A percentile compares a stretch with the other conserved stretches of the same genome.
phyloP scores from a whole-genome alignment of 2,329 filamentous ascomycete species.

The Xylariales sp. region DNA sequence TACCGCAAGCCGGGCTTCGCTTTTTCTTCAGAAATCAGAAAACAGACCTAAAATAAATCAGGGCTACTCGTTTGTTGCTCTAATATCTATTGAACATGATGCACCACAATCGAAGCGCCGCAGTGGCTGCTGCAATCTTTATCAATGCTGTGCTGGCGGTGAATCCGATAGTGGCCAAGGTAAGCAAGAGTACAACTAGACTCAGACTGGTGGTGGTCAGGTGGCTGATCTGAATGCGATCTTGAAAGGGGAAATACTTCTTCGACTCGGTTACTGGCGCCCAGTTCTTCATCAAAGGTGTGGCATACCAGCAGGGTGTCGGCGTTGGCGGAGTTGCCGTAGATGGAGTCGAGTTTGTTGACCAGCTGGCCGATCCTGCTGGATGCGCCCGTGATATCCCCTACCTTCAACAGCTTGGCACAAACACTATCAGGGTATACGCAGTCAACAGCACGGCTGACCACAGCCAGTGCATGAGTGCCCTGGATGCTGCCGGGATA shows the following conservation, averaged over 20 bases:
- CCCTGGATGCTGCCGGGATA: constrained; percentile 64
- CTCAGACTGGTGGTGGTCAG: no score
- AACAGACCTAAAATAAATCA: no score
- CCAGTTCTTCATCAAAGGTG: constrained; percentile 57
- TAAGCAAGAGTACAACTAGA: no score
- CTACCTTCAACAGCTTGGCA: constrained; percentile 56
- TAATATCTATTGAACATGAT: no score
- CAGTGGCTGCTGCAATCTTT: no score
- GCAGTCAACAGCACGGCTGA: constrained; percentile 61
- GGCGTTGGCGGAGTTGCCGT: constrained; percentile 34
- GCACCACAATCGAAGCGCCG: no score
- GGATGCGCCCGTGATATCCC: constrained; percentile 66
- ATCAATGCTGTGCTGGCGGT: no score
- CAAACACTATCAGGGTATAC: constrained; percentile 71
- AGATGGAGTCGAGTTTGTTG: constrained; percentile 45
- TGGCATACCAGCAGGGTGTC: constrained; percentile 68
- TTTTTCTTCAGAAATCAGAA: no score
- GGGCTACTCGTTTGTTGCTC: no score
- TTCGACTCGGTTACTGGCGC: constrained; percentile 54
- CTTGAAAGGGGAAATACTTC: constrained; percentile 36
- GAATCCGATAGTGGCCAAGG: no score
- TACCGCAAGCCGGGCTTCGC: no score
- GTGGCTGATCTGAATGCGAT: not conserved
- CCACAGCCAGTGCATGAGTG: constrained; percentile 63
- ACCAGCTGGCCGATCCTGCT: constrained; percentile 60